Base-by-base conservation (phyloP, 306 rosid genomes). In the Chamaecrista fasciculata region DNA sequence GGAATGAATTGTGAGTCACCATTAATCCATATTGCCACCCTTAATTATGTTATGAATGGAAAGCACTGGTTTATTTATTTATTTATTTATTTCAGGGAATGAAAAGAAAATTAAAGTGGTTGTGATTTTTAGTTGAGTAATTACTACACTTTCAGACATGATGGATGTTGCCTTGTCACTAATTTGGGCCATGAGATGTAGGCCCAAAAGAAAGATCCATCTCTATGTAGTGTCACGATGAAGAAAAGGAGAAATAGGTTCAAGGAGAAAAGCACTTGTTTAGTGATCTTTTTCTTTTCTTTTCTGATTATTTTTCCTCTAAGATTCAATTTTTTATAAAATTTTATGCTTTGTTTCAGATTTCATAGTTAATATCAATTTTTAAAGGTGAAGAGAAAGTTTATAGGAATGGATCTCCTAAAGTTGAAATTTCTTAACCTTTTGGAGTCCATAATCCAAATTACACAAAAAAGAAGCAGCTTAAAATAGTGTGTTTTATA, bases 141-240 rank as follows among this genome's bases (percentile, higher is more conserved):
- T 37, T 37, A 47, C 21, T 47, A 68, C 16, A 46, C 6, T 47
- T 67, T 0, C 53, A 71, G 67, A 51, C 75, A 75, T 14, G 66
- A 57, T 64, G 55, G 67, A 67, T 26, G 75, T 72, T 58, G 8
- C 72, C 64, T 34, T 47, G 56, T 40, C 62, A 67, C 37, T 76
- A 18, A 26, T 62, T 57, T 55, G 76, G 66, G 58, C 81, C 82
- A 81, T 76, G 73, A 74, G 79, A 50, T 69, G 85, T 72, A 72
- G 76, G 68, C 79, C 85, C 85, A 62, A 55, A 67, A 39, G 16
- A 57, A 48, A 1, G 6, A 28, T n/a, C 40, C 50, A 9, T 25
- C 56, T 10, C 24, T 33, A 52, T n/a, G 9, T 37, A 68, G 29
- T 20, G 33, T 64, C 72, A 24, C 24, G 25, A 47, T n/a, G n/a